Evolutionary conservation across 2,329 filamentous ascomycete species (phyloP).

Genomic region (Fusarium sp.): DNA sequence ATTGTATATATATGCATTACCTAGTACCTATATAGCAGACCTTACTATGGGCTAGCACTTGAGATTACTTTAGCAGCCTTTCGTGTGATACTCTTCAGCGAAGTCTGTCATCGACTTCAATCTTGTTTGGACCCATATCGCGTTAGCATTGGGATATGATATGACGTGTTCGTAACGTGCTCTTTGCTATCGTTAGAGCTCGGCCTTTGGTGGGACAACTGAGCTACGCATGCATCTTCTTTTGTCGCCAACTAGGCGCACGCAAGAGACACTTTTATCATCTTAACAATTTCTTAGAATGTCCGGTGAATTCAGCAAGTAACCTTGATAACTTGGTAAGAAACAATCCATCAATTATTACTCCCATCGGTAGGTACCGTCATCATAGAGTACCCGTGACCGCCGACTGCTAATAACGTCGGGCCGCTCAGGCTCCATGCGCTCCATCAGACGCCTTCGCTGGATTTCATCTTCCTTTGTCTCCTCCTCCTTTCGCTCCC

Average conservation of each 20-base stretch:
- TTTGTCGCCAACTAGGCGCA: neutral
- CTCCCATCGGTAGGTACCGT: constrained; percentile 53
- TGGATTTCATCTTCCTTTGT: constrained; percentile 52
- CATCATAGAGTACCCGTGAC: constrained; percentile 50
- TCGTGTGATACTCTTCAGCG: neutral
- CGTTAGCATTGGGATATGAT: no score
- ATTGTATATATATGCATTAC: neutral
- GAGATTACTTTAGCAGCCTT: neutral
- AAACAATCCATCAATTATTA: constrained; percentile 34
- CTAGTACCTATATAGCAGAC: neutral
- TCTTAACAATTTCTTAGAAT: neutral
- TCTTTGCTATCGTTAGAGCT: no score
- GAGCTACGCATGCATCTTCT: no score
- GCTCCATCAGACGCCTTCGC: constrained; percentile 52
- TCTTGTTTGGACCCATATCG: no score
- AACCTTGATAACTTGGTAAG: neutral
- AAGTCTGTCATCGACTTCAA: neutral
- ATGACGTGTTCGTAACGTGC: no score
- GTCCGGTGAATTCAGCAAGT: neutral
- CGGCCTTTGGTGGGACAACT: no score
- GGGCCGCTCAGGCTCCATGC: constrained; percentile 48
- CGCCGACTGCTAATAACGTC: constrained; percentile 45
- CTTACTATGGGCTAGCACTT: neutral
- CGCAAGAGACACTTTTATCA: neutral
- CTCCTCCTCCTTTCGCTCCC: constrained; percentile 29